These are phyloP conservation scores for Cyberlindnera misumaiensis DNA, from an alignment of 805 yeast species.

Conservation along the genomic window DNA sequence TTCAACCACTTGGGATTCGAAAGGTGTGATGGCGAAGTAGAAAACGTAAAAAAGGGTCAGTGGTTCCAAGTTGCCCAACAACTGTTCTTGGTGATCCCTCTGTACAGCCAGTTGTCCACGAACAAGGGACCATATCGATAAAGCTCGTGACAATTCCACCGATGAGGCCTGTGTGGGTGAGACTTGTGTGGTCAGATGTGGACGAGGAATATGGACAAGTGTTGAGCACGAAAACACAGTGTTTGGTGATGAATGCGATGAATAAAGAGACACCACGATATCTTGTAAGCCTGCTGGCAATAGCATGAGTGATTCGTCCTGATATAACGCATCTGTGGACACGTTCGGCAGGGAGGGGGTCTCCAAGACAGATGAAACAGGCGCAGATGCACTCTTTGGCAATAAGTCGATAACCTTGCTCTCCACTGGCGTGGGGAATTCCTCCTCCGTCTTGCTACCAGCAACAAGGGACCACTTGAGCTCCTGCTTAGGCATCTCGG, in stretches of 20 bases:
- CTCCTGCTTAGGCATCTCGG: conserved; percentile 41
- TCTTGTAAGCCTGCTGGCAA: conserved; percentile 29
- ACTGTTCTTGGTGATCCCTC: background rate
- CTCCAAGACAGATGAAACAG: too few species aligned
- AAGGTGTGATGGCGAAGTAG: conserved; percentile 68
- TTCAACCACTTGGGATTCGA: conserved; percentile 68
- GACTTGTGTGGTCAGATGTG: conserved; percentile 5
- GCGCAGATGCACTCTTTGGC: background rate
- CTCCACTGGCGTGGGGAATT: background rate
- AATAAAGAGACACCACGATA: conserved; percentile 22
- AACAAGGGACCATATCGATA: conserved; percentile 79
- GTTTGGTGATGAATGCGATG: conserved; percentile 5
- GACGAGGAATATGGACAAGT: conserved; percentile 8
- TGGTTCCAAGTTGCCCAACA: conserved; percentile 11
- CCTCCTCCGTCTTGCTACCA: background rate
- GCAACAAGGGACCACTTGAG: conserved; percentile 41
- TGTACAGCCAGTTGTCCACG: conserved; percentile 38
- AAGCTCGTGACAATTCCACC: conserved; percentile 76
- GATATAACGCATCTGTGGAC: conserved; percentile 15
- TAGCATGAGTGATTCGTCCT: conserved; percentile 5
- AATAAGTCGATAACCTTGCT: background rate
- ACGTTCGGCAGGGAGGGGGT: background rate
- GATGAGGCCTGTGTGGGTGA: conserved; percentile 44
- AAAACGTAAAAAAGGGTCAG: conserved; percentile 69
- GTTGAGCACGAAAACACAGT: conserved; percentile 6